Base-by-base conservation (phyloP, 1,284 basidiomycete species). In the Inonotus hispidus region DNA sequence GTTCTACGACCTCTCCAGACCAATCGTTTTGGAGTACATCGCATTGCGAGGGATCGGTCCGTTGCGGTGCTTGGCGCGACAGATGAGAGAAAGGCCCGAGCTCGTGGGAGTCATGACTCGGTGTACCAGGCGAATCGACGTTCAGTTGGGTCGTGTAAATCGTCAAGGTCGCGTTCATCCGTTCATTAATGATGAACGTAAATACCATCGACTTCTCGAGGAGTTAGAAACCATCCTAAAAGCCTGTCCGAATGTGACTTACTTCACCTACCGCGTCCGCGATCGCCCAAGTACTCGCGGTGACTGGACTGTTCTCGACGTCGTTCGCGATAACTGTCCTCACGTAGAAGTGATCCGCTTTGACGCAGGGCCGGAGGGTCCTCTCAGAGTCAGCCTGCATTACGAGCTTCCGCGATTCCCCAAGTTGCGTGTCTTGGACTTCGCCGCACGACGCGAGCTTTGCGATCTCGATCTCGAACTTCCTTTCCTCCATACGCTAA, bases 1-100 rank as follows among this genome's bases (percentile, higher is more conserved):
- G 10, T 60, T 60, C 25, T 55, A 60, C 25, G 32, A 11, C n/a
- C 50, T 60, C 21, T 60, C 39, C 7, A 55, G 52, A 52, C 29
- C 43, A 2, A 5, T 60, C 43, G 41, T 39, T 16, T 29, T 60
- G 13, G 59, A 60, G 41, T 21, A 38, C 7, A 23, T 60, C 19
- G 32, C 56, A 2, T 16, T 50, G 29, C 35, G 13, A 13, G 23
- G 13, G 6, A n/a, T 25, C 14, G 29, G n/a, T 10, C 35, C 46
- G 29, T 0, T 49, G 23, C 25, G 32, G n/a, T 58, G 16, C 10
- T 32, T 58, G 32, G 56, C 45, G 2, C 5, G 45, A n/a, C 27
- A 10, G 21, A 21, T 58, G n/a, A 14, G 10, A 3, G 41, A 56
- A n/a, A 46, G 29, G 1, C 3, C 55, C 27, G 16, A 16, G 32